Base-by-base conservation (phyloP, 805 yeast species). In the Naumovozyma castellii region DNA sequence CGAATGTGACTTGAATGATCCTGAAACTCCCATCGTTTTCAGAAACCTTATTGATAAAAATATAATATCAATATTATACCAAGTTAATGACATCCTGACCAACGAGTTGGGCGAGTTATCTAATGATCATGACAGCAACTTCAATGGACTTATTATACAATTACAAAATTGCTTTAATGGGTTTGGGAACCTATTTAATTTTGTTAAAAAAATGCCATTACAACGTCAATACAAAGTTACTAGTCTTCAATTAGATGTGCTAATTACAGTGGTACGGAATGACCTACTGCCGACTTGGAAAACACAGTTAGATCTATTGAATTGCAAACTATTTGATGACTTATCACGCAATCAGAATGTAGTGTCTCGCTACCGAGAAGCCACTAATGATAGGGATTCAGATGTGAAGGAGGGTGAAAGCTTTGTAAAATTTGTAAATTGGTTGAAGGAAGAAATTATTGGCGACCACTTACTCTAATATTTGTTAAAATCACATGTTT, bases 221-320 rank as follows among this genome's bases (percentile, higher is more conserved):
- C 47, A 45, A 18, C 43, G 44, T 18, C 46, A 45, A 35, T 45
- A 45, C 32, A 43, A 43, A 32, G 39, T 51, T 8, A 44, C 51
- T 10, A 43, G 38, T 29, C 43, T 42, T n/a, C 55, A 51, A 32
- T 19, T 47, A 25, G 49, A 45, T 12, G 40, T 50, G 1, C 42
- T 52, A n/a, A 40, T 41, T 17, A 40, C 37, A 13, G 55, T 49
- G n/a, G 37, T 54, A 19, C 47, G 48, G 17, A 37, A 38, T 5
- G 60, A 55, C 22, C 37, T 55, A 35, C 37, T 52, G 18, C 44
- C 46, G 15, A 43, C 44, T 28, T 54, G 59, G 60, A 44, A 49
- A n/a, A 36, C 34, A 4, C 55, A 55, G 36, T 41, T 53, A 13
- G 55, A 53, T 35, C 18, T 49, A 15, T 37, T 52, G 31, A 52